Evolutionary conservation across 805 yeast genomes (phyloP), one percentile per base, ranked within the genome.

Genomic region (Sugiyamaella floridensis): DNA sequence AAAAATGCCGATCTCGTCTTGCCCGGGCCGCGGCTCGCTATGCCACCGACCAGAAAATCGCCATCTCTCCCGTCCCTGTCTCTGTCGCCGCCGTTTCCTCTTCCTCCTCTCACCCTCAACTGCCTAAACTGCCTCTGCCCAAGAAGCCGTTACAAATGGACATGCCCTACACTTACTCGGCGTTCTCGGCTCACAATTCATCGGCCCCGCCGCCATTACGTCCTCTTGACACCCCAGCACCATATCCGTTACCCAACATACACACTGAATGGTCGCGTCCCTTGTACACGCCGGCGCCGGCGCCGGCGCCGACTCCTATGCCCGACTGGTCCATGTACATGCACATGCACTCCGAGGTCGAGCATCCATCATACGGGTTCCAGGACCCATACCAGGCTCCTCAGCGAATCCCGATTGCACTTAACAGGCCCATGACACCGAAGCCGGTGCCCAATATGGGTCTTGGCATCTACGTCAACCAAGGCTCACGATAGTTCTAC

Each of bases 1-100:
- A 53, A 29, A 63, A 60, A 47, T 64, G 68, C 58, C 56, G 58
- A 43, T 48, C 34, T 37, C 41, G 61, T 14, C 37, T 14, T 8
- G 49, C 26, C 6, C 26, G 26, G 26, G 26, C 26, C 6, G 26
- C 26, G 3, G 26, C 26, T 22, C 26, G 26, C 26, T 22, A 22
- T 22, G 26, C 26, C 26, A 22, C 26, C 6, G 26, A 22, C 26
- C 26, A 22, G 26, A 4, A 3, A 22, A 22, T 22, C 26, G 26
- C 26, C 26, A 22, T 22, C 26, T 22, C 26, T 22, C 26, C 26
- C 6, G 26, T 22, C 26, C 26, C 26, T 6, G 6, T 22, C 6
- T 22, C n/a, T n/a, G n/a, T n/a, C n/a, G n/a, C n/a, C n/a, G n/a
- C n/a, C n/a, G n/a, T n/a, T n/a, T n/a, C n/a, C n/a, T n/a, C 26